Conservation (phyloP, 1,284 basidiomycete species). For the Cryptococcus wingfieldii region DNA sequence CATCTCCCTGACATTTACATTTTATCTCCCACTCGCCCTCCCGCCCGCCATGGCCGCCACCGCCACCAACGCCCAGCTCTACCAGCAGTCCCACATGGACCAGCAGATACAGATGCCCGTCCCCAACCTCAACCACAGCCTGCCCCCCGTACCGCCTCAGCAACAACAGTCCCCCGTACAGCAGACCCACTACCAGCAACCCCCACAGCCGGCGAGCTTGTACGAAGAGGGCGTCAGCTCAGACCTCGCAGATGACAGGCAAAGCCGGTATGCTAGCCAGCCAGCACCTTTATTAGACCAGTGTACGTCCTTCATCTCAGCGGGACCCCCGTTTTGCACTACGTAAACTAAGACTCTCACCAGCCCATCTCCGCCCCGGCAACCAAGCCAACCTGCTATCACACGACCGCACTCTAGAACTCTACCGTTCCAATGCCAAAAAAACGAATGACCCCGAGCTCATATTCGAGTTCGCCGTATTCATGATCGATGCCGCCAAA, state of each 20-base stretch:
- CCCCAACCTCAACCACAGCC: not conserved
- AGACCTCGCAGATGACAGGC: conserved; percentile 7
- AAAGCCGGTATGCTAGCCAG: conserved; percentile 27
- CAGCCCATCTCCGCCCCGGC: conserved; percentile 82
- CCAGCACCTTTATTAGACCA: conserved; percentile 46
- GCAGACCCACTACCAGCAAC: not conserved
- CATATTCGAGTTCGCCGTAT: conserved; percentile 96
- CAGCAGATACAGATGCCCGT: not conserved
- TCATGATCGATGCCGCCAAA: conserved; percentile 96
- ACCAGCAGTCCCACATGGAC: not conserved
- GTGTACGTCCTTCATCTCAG: conserved; percentile 32
- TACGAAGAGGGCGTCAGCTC: conserved; percentile 11
- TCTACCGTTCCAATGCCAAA: conserved; percentile 95
- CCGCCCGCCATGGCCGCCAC: too few species aligned
- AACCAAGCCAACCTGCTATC: conserved; percentile 86
- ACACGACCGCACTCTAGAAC: conserved; percentile 90
- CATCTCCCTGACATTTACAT: too few species aligned
- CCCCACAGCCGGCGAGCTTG: not conserved
- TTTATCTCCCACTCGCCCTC: too few species aligned
- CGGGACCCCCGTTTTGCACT: not conserved
- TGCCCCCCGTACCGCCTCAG: not conserved
- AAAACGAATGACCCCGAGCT: conserved; percentile 97
- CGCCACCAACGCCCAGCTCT: not conserved
- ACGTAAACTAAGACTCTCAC: not conserved
- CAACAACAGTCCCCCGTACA: not conserved